phyloP scores from a whole-genome alignment of 805 yeast species.

The Ogataea corticis region DNA sequence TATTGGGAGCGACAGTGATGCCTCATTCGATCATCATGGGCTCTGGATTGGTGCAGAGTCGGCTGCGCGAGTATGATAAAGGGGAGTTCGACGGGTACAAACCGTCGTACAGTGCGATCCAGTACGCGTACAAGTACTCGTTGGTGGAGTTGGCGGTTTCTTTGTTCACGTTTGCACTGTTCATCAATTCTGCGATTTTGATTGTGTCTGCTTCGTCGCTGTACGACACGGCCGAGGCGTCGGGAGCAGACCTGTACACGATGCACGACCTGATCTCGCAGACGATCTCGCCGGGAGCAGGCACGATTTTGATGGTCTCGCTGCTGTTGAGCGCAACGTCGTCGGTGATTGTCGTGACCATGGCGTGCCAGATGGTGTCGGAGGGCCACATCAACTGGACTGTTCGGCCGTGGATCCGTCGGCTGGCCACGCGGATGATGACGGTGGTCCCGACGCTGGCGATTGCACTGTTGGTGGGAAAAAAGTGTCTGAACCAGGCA shows the following conservation, averaged over 20 bases:
- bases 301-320: slow-evolving; percentile 81
- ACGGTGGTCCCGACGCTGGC: slow-evolving; percentile 75
- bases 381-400: slow-evolving; percentile 87
- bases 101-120: slow-evolving; percentile 70
- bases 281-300: slow-evolving; percentile 68
- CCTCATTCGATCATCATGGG: slow-evolving; percentile 51
- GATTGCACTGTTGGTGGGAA: slow-evolving; percentile 67
- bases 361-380: slow-evolving; percentile 85
- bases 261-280: slow-evolving; percentile 59
- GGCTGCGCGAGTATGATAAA: slow-evolving; percentile 47
- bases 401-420: slow-evolving; percentile 74
- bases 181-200: slow-evolving; percentile 78
- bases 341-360: slow-evolving; percentile 86
- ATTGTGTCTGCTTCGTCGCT: slow-evolving; percentile 77
- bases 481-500: slow-evolving; percentile 64
- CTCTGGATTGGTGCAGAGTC: slow-evolving; percentile 49
- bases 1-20: slow-evolving; percentile 54
- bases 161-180: slow-evolving; percentile 73
- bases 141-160: slow-evolving; percentile 65
- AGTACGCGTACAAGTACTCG: slow-evolving; percentile 65
- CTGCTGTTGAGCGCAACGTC: slow-evolving; percentile 76
- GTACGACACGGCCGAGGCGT: slow-evolving; percentile 58
- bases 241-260: slow-evolving; percentile 75
- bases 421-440: slow-evolving; percentile 69
- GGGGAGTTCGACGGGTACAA: slow-evolving; percentile 49